Conservation (phyloP, 306 rosid species). For the Hippophae rhamnoides region DNA sequence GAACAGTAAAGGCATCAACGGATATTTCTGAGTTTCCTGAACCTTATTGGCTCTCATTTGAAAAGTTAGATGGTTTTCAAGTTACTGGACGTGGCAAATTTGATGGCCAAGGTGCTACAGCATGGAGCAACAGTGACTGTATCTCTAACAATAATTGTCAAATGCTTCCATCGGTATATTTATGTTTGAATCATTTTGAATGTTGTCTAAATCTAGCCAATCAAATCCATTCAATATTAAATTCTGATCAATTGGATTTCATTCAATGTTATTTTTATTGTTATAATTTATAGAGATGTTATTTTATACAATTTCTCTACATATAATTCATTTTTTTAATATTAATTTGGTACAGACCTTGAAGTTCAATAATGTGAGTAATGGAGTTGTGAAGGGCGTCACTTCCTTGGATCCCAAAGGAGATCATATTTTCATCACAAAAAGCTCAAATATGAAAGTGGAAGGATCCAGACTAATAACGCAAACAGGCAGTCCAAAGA, state of each 20-base stretch:
- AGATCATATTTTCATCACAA: constrained; percentile 35
- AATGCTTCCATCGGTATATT: constrained; percentile 36
- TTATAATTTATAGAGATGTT: background rate
- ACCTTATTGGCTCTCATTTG: constrained; percentile 45
- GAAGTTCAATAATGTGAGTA: constrained; percentile 16
- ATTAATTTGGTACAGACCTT: constrained; percentile 20
- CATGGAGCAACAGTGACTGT: constrained; percentile 47
- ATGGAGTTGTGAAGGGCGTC: constrained; percentile 29
- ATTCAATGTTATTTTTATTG: background rate
- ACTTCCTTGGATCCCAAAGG: constrained; percentile 36
- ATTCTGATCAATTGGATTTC: too few relatives aligned
- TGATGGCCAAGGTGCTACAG: constrained; percentile 49
- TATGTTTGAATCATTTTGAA: constrained; percentile 20
- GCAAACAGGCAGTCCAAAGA: constrained; percentile 24
- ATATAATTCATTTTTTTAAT: background rate
- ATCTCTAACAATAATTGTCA: constrained; percentile 19
- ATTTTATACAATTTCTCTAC: background rate
- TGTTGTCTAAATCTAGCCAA: too few relatives aligned
- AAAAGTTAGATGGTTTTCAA: constrained; percentile 35
- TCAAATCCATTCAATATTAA: too few relatives aligned
- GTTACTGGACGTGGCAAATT: constrained; percentile 57
- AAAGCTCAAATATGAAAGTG: constrained; percentile 22
- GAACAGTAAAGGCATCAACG: constrained; percentile 36
- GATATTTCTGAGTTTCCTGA: constrained; percentile 30
- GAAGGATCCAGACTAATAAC: constrained; percentile 21